Evolutionary conservation across 1,139 yeast species (phyloP), one percentile per base, ranked within the genome.

Genomic region (Taiozyma sp.): DNA sequence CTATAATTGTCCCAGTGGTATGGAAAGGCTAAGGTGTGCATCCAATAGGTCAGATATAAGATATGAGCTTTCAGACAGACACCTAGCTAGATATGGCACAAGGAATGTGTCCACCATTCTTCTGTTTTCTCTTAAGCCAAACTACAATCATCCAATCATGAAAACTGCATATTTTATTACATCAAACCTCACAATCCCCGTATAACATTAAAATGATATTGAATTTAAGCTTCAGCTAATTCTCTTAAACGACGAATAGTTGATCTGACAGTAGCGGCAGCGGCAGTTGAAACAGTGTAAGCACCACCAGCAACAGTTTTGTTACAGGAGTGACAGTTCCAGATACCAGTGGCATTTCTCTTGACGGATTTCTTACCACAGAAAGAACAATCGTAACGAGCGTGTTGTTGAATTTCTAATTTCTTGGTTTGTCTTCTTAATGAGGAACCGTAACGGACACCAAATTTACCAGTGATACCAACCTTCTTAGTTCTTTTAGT

Each of bases 241-340:
- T 95, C 99, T 86, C 99, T 90, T 81, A 95, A 88, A 87, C 99
- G 96, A 85, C 99, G 93, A 82, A 95, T 93, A 77, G 99, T 93
- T 64, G 99, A 91, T 87, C 99, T 91, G 77, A 91, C 98, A 69
- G 99, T 95, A 77, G 97, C 96, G 73, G 99, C 99, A 75, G 99
- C 98, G 73, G 98, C 95, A 69, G 98, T 91, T 72, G 96, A 86
- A 65, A 93, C 93, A 70, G 97, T 84, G 93, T 95, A 95, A 79
- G 99, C 99, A 85, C 99, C 99, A 76, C 99, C 99, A 69, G 99
- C 99, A 73, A 93, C 89, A 67, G 96, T 87, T 86, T 89, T 93
- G 71, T 78, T 80, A 81, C 99, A 93, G 64, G 96, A 80, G 77
- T 81, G 80, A 83, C 99, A 93, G 73, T 79, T 75, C 99, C 99